phyloP scores from a whole-genome alignment of 305 asterid genomes.

The Fraxinus paxiana region DNA sequence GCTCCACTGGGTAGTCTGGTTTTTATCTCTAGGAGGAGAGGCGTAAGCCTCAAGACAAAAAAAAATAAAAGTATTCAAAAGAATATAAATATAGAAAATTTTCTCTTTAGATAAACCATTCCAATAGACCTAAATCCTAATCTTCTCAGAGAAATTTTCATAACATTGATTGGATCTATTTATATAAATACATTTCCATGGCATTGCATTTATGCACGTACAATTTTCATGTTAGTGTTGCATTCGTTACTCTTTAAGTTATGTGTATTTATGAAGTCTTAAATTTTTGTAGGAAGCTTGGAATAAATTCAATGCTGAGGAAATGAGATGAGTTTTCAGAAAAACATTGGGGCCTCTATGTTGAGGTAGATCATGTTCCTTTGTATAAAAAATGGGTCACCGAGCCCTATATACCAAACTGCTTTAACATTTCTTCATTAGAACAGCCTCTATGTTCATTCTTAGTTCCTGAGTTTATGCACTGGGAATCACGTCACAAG shows the following conservation, averaged over 20 bases:
- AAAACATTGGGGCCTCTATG: not conserved
- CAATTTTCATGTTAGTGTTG: not conserved
- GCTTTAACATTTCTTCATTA: not conserved
- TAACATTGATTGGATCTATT: not conserved
- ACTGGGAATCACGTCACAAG: not conserved
- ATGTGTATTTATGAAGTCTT: not conserved
- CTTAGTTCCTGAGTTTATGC: not conserved
- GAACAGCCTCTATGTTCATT: not conserved
- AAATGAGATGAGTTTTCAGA: slow-evolving; percentile 46
- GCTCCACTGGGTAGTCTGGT: not conserved
- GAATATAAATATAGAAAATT: not conserved
- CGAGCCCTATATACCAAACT: not conserved
- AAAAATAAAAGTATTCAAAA: not conserved
- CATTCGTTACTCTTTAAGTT: not conserved
- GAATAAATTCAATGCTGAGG: slow-evolving; percentile 72
- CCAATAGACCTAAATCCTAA: not conserved
- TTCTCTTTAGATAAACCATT: not conserved
- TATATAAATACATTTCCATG: not conserved
- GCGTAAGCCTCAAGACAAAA: not conserved
- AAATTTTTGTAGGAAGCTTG: slow-evolving; percentile 60
- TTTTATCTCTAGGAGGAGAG: not conserved
- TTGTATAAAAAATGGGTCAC: not conserved
- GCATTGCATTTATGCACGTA: not conserved
- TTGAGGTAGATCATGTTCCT: not conserved
- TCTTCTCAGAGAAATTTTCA: not conserved